Evolutionary conservation across 2,329 filamentous ascomycete species (phyloP), one percentile per base, ranked within the genome.

Genomic region (Coccinonectria pachysandricola): DNA sequence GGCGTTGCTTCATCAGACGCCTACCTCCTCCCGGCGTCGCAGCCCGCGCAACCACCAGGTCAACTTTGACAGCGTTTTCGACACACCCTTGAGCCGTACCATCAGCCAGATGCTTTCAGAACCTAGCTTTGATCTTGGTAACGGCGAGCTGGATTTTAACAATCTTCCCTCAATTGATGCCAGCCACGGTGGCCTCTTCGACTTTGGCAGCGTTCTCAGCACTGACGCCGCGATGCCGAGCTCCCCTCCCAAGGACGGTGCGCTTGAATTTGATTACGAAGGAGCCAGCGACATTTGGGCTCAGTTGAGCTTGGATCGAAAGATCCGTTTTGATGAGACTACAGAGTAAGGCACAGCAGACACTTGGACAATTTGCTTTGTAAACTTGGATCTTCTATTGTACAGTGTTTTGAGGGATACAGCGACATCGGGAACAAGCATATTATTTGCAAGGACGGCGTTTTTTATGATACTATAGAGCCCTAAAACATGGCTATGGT

Each of bases 31-130:
- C 23, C 49, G 53, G 30, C 54, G 62, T 31, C 58, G 60, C 18
- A 66, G 60, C 30, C 64, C 64, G 13, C 55, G 60, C 16, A 46
- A 52, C 29, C 45, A 50, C 12, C 50, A 58, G 16, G 46, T 49
- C 6, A 48, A 53, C 19, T 55, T 64, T 23, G 53, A 56, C 6
- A 45, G 35, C 24, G 36, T 56, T 3, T 56, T 60, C 23, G 61
- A 65, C 28, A 74, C 73, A 5, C 75, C 75, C 0, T 68, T 79
- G 43, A 74, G 72, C 2, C 63, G 68, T 19, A 71, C 75, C 12
- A 63, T 84, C 18, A 71, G 68, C 37, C 68, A 79, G 40, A 60
- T 83, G 34, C 59, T 82, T 12, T 75, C 68, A 6, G 70, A 77
- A 34, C 59, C 58, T 7, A 59, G 64, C 21, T 64, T 69, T 40